Evolutionary conservation across 2,329 filamentous ascomycete genomes (phyloP).

Genomic region (Arachnopeziza araneosa): DNA sequence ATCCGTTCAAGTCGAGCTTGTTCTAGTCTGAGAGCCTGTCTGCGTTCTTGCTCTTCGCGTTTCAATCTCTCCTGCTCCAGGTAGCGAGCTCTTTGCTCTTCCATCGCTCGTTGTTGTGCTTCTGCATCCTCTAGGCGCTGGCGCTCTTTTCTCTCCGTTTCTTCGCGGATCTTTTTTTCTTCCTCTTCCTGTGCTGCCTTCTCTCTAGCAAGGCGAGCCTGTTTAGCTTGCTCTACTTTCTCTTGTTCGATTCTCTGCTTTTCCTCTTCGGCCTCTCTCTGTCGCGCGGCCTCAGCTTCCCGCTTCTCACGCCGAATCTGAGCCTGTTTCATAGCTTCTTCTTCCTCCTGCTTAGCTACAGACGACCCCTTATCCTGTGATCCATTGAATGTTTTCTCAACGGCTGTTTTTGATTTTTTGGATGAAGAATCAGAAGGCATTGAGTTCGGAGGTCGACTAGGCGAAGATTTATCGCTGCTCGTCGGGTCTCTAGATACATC

Average conservation of each 20-base stretch:
- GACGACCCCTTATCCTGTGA: constrained; percentile 19
- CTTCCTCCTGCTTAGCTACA: constrained; percentile 35
- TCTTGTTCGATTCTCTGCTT: constrained; percentile 27
- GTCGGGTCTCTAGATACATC: constrained; percentile 8
- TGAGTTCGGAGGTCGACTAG: constrained; percentile 12
- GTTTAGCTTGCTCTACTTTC: constrained; percentile 21
- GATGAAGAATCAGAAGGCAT: constrained; percentile 6
- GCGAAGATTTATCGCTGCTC: constrained; percentile 10
- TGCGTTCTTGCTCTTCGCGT: constrained; percentile 35
- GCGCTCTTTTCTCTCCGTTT: constrained; percentile 24
- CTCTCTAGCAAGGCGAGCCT: constrained; percentile 23
- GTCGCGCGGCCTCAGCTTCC: constrained; percentile 3
- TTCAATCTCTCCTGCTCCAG: constrained; percentile 29
- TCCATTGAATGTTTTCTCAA: constrained; percentile 11
- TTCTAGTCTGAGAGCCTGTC: constrained; percentile 31
- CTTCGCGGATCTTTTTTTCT: constrained; percentile 25
- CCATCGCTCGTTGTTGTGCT: constrained; percentile 23
- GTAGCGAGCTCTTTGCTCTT: constrained; percentile 32
- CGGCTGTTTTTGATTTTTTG: constrained; percentile 11
- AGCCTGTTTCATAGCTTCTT: constrained; percentile 27
- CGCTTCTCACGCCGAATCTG: constrained; percentile 12
- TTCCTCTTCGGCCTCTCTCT: constrained; percentile 29
- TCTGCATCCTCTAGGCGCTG: constrained; percentile 24
- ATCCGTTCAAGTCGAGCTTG: constrained; percentile 42
- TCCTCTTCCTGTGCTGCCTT: constrained; percentile 31